A percentile compares a stretch with the other conserved stretches of the same genome.
These are phyloP conservation scores for Ananas comosus DNA, from an alignment of 176 grass and related monocot species.

Conservation along the genomic window DNA sequence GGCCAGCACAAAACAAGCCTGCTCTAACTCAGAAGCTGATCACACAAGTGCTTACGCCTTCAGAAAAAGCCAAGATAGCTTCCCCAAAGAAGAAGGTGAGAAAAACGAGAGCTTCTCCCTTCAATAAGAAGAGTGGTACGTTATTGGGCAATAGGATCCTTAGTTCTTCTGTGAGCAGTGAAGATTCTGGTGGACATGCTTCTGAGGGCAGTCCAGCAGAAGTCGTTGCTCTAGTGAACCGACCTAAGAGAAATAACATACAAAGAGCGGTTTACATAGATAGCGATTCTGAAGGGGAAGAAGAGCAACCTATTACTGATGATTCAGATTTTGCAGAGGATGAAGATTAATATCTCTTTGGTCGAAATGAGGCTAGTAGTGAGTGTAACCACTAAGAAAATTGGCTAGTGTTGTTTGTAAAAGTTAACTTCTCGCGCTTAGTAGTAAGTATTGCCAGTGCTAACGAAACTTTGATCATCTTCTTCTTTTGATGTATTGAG, in stretches of 20 bases:
- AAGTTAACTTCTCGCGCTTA: too few species aligned
- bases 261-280: constrained; percentile 19
- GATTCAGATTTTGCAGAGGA: constrained; percentile 53
- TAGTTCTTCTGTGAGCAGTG: constrained; percentile 11
- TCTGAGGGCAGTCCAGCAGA: constrained; percentile 16
- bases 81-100: constrained; percentile 59
- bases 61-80: constrained; percentile 28
- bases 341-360: neutral
- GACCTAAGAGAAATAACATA: constrained; percentile 48
- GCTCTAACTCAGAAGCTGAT: constrained; percentile 23
- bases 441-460: too few species aligned
- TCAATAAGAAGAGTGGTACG: constrained; percentile 67
- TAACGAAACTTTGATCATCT: too few species aligned
- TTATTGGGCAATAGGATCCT: constrained; percentile 21
- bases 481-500: too few species aligned
- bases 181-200: constrained; percentile 19
- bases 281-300: constrained; percentile 47
- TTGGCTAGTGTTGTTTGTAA: too few species aligned
- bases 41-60: constrained; percentile 30
- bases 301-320: constrained; percentile 12
- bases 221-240: constrained; percentile 20
- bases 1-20: constrained; percentile 17
- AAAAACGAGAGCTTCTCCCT: constrained; percentile 58
- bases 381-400: too few species aligned
- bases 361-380: too few species aligned